Percentiles rank a stretch among this genome's conserved stretches.
These are phyloP conservation scores for Solanum hybrid DNA, from an alignment of 305 asterid species.

Conservation along the genomic window DNA sequence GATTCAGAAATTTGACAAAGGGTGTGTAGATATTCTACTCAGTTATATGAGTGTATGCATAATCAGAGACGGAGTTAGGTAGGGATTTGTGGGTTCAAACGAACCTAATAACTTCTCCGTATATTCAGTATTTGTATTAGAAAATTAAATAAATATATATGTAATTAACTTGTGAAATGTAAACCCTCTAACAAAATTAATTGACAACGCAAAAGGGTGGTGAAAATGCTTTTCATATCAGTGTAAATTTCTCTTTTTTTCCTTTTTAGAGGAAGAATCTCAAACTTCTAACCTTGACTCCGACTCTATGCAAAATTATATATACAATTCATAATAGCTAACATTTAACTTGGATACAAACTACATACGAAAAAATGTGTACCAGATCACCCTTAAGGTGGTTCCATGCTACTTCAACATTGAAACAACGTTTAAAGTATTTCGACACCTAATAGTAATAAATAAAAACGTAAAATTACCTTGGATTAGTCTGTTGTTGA, in stretches of 20 bases:
- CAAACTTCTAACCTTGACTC: not conserved
- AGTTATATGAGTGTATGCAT: not conserved
- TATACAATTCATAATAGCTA: not conserved
- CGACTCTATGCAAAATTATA: not conserved
- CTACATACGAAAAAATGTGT: too few species aligned
- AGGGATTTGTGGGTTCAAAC: rapidly evolving
- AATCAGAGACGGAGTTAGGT: rapidly evolving
- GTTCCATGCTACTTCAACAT: not conserved
- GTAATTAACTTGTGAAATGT: too few species aligned
- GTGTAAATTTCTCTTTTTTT: too few species aligned
- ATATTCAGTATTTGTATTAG: too few species aligned
- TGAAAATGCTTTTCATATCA: not conserved
- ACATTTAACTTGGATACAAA: not conserved
- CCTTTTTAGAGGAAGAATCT: too few species aligned
- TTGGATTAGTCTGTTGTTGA: conserved; percentile 34
- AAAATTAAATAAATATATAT: too few species aligned
- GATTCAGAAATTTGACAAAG: too few species aligned
- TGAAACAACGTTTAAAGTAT: not conserved
- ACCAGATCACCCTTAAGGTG: not conserved
- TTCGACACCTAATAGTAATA: not conserved
- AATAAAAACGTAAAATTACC: conserved; percentile 25
- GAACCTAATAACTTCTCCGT: too few species aligned
- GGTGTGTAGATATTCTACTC: not conserved
- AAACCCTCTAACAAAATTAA: not conserved
- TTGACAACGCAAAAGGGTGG: not conserved